Base-by-base conservation (phyloP, 2,329 filamentous ascomycete species). In the Dichotomopilus funicola region DNA sequence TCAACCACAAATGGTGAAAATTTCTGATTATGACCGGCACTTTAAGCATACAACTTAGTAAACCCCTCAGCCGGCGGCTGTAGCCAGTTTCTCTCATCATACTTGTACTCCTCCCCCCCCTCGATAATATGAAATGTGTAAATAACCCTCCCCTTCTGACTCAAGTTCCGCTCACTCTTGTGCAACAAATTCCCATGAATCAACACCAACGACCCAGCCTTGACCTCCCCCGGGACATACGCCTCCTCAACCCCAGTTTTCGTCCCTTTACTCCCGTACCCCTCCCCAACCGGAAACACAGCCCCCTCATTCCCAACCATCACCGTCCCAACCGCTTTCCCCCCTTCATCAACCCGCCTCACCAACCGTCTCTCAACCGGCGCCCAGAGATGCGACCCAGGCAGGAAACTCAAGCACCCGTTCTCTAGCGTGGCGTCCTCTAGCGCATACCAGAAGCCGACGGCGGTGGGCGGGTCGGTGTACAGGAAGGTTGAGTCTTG, bases 61-160 rank as follows among this genome's bases (percentile, higher is more conserved):
- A 99, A 96, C 0, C 89, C 91, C 43, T 81, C 81, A 42, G 78
- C 75, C 0, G 90, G 87, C 56, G 91, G 90, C 74, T 96, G 92
- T 70, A 99, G 72, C 94, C 94, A 97, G 72, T 99, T 99, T 72
- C 79, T 79, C 72, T 80, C 80, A 71, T 97, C 94, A 70, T 97
- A 99, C 53, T 74, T 76, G 44, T 84, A 76, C 0, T 72, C 79
- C 19, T 87, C 81, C 0, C 55, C 67, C 2, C 87, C 88, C 73
- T 97, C 94, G 66, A 97, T 97, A 56, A 95, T 82, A 75, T 99
- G 94, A 70, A 97, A 99, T 0, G 94, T 97, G 72, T 97, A 99
- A 53, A 96, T 96, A 68, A 94, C 95, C 62, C 92, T 79, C 27
- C 91, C 91, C 76, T 89, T 92, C 61, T 79, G 73, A 69, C 91